Conservation (phyloP, 2,329 filamentous ascomycete species). For the Trichophyton equinum region DNA sequence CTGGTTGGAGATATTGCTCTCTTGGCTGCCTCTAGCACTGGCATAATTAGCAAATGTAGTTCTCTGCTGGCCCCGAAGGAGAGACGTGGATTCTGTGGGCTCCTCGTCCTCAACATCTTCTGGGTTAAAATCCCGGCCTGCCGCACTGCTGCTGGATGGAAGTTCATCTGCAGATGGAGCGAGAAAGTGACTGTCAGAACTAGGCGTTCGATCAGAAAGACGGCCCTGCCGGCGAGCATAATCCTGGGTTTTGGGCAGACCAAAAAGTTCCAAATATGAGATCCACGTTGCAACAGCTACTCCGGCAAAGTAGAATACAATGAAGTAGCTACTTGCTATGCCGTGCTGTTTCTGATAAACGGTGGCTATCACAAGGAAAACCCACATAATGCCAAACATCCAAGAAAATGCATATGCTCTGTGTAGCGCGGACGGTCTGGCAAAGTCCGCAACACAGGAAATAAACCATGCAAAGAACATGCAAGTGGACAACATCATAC, state of each 20-base stretch:
- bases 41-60: slow-evolving; percentile 46
- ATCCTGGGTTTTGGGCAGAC: slow-evolving; percentile 56
- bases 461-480: slow-evolving; percentile 73
- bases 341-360: slow-evolving; percentile 64
- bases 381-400: slow-evolving; percentile 67
- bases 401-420: slow-evolving; percentile 70
- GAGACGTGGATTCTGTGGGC: slow-evolving; percentile 44
- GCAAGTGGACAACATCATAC: slow-evolving; percentile 72
- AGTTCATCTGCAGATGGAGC: slow-evolving; percentile 31
- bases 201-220: slow-evolving; percentile 1
- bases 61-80: slow-evolving; percentile 39
- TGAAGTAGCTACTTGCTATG: slow-evolving; percentile 64
- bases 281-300: slow-evolving; percentile 63
- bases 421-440: slow-evolving; percentile 75
- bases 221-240: slow-evolving; percentile 51
- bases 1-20: slow-evolving; percentile 19
- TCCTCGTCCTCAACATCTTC: slow-evolving; percentile 29
- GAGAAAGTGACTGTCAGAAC: slow-evolving; percentile 31
- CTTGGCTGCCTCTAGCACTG: slow-evolving; percentile 21
- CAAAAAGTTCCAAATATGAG: slow-evolving; percentile 67
- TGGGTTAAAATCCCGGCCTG: slow-evolving; percentile 15
- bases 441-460: slow-evolving; percentile 62
- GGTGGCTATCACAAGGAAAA: slow-evolving; percentile 56
- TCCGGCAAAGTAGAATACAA: slow-evolving; percentile 66
- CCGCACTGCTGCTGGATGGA: slow-evolving; percentile 11